Conservation (phyloP, 129 eudicot species). For the Helichrysum umbraculigerum region DNA sequence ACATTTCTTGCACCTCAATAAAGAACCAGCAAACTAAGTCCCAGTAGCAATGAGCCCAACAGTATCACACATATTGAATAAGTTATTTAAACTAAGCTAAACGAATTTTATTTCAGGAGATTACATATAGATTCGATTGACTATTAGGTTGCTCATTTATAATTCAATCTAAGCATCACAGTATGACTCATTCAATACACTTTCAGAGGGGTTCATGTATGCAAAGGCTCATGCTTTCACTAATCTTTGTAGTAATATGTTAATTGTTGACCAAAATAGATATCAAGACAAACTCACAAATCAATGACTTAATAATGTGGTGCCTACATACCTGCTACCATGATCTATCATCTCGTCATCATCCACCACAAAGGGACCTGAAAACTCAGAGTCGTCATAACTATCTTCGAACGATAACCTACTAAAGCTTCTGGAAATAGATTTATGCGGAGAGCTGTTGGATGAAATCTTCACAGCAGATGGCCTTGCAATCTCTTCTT, state of each 20-base stretch:
- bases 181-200: background rate
- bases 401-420: slow-evolving; percentile 71
- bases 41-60: background rate
- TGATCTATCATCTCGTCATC: slow-evolving; percentile 72
- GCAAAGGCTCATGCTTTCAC: slow-evolving; percentile 4
- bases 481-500: slow-evolving; percentile 57
- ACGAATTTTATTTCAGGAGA: background rate
- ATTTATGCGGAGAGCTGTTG: slow-evolving; percentile 59
- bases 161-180: background rate
- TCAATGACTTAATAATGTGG: background rate
- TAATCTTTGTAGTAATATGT: background rate
- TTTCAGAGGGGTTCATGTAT: background rate
- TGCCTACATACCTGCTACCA: slow-evolving; percentile 65
- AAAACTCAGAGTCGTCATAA: slow-evolving; percentile 76
- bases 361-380: slow-evolving; percentile 86
- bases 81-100: background rate
- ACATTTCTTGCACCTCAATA: slow-evolving; percentile 6
- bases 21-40: background rate
- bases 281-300: slow-evolving; percentile 19
- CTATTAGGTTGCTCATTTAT: background rate
- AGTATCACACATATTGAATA: background rate
- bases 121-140: background rate
- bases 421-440: slow-evolving; percentile 72
- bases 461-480: slow-evolving; percentile 52
- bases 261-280: background rate